Evolutionary conservation across 345 rosid genomes (phyloP).

Genomic region (Clarkia xantiana): DNA sequence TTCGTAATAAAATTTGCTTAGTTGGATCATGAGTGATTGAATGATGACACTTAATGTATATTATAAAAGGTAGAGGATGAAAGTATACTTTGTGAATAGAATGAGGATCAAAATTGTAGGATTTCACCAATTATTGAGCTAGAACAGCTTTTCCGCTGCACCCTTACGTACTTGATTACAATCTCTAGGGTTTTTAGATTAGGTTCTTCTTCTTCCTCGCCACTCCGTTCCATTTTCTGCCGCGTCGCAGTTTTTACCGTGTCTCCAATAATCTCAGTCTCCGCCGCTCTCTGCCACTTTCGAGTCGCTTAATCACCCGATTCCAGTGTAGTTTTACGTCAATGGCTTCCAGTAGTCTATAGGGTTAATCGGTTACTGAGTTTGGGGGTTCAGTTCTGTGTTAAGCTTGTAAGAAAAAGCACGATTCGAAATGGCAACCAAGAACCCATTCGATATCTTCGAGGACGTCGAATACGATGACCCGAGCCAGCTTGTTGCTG

Average conservation of each 20-base stretch:
- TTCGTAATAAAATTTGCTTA: too few relatives aligned
- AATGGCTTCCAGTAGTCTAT: constrained; percentile 27
- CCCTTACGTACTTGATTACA: constrained; percentile 7
- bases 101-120: too few relatives aligned
- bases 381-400: neutral
- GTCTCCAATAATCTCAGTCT: neutral
- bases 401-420: neutral
- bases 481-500: constrained; percentile 43
- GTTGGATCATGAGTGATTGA: too few relatives aligned
- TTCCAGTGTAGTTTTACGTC: neutral
- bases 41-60: too few relatives aligned
- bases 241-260: constrained; percentile 19
- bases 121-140: neutral
- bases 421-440: constrained; percentile 46
- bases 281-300: neutral
- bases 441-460: constrained; percentile 82
- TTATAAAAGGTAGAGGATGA: too few relatives aligned
- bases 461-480: constrained; percentile 76
- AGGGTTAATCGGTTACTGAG: constrained; percentile 18
- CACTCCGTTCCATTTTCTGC: constrained; percentile 16
- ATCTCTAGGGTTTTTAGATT: constrained; percentile 32
- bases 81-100: too few relatives aligned
- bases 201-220: constrained; percentile 7
- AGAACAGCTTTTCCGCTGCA: neutral
- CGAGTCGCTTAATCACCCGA: neutral